Base-by-base conservation (phyloP, 2,329 filamentous ascomycete genomes). In the Phialemoniopsis sp. region DNA sequence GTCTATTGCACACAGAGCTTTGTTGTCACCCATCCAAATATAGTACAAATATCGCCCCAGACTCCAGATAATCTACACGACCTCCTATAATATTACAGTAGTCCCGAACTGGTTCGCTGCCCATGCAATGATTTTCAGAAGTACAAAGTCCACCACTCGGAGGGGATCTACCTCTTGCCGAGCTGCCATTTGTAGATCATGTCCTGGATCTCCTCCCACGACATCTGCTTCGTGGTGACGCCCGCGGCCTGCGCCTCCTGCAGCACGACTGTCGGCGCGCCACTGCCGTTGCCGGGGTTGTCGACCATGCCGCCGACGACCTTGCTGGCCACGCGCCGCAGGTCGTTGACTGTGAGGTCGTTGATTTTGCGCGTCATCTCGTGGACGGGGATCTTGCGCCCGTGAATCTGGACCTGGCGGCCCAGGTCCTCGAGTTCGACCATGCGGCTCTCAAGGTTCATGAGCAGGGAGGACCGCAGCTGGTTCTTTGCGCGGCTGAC, bases 361-460 rank as follows among this genome's bases (percentile, higher is more conserved):
- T 95, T 87, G 49, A 98, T 98, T 57, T 82, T 81, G 37, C 70
- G 70, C 57, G 91, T 95, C 91, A 98, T 97, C 58, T 97, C 90
- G 49, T 80, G 80, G 8, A 96, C 90, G 2, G 91, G 86, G 7
- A 97, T 80, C 68, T 96, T 95, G 49, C 81, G 79, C 16, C 91
- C 93, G 58, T 97, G 90, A n/a, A 96, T 88, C 69, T 97, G 93
- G 10, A 98, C 89, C 61, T 96, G 91, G 46, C 93, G 73, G 16
- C 93, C 93, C 0, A 98, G 75, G 59, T 98, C 93, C 65, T 98
- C 93, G 7, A 98, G 77, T 68, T 97, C 93, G 9, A 98, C 89
- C 89, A 98, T 96, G 44, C 93, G 78, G 51, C 82, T 89, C 68
- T 98, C 93, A 19, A 98, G 79, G 66, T 98, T 98, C 93, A 98